phyloP scores from a whole-genome alignment of 441 rosid genomes.

The Erodium texanum region DNA sequence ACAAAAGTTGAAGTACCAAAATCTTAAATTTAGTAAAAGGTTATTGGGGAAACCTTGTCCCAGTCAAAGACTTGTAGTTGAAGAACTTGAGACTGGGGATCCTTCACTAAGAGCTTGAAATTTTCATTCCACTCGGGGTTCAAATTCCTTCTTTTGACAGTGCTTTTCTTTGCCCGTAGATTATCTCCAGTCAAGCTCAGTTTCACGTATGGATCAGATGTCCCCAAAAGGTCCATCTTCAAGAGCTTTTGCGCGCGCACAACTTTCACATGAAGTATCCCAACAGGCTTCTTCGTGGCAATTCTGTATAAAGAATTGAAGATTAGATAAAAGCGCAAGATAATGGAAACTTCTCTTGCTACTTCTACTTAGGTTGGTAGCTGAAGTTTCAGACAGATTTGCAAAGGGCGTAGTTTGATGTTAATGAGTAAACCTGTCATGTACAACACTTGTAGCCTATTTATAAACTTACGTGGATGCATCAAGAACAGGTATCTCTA shows the following conservation, averaged over 20 bases:
- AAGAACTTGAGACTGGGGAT: constrained; percentile 61
- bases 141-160: constrained; percentile 62
- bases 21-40: too few species aligned
- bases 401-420: neutral
- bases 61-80: constrained; percentile 73
- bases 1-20: neutral
- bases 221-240: constrained; percentile 69
- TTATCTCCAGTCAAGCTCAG: constrained; percentile 65
- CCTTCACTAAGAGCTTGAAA: constrained; percentile 72
- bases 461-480: constrained; percentile 47
- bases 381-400: constrained; percentile 1
- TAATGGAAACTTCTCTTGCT: neutral
- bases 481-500: constrained; percentile 67
- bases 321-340: neutral
- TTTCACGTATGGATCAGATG: constrained; percentile 84
- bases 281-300: constrained; percentile 66
- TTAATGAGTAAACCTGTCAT: neutral
- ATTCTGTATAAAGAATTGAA: constrained; percentile 25
- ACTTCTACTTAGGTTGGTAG: neutral
- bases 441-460: neutral
- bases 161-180: constrained; percentile 63
- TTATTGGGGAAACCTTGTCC: constrained; percentile 61
- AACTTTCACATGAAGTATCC: constrained; percentile 71
- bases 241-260: constrained; percentile 58
- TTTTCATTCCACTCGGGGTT: constrained; percentile 88